Evolutionary conservation across 1,284 basidiomycete genomes (phyloP), one percentile per base, ranked within the genome.

Genomic region (Irpex sp.): DNA sequence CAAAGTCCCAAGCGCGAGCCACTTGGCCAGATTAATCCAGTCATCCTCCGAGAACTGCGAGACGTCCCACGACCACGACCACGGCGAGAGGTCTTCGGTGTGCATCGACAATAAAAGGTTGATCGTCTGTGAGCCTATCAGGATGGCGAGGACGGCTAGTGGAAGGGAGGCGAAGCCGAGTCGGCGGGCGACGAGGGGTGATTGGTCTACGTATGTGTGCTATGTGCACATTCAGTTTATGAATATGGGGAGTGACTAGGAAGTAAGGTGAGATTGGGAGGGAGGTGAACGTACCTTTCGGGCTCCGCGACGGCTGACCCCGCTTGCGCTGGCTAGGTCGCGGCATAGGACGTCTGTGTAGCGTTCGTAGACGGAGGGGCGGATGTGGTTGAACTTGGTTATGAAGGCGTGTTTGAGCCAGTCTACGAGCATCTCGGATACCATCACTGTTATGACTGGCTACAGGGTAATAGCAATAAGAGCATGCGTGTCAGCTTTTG

Each of bases 331-430:
- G 1, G 96, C 83, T 10, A 99, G 82, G 72, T 99, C 97, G 51
- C 93, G 89, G 69, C 96, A 98, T 0, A 99, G 82, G 0, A 99
- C 93, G 70, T 99, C 97, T 10, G 91, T 94, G 75, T 95, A 99
- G 10, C 97, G 84, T 63, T 95, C 95, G 67, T 99, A 99, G 0
- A 98, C 93, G 0, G 90, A 91, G 0, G 96, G 94, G 1, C 96
- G 87, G 59, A 99, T 96, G 70, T 96, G 93, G 68, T 93, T 93
- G 74, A 98, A 98, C 75, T 99, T 99, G 59, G 96, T 96, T 70
- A 99, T 98, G 77, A 99, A 99, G 1, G 96, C 96, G 71, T 99
- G 97, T 72, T 99, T 99, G 62, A 99, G 82, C 97, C 96, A 99
- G 74, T 99, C 97, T 33, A 99, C 97, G 4, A 94, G 75, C 82